Conservation (phyloP, 441 rosid species). For the Corymbia citriodora region DNA sequence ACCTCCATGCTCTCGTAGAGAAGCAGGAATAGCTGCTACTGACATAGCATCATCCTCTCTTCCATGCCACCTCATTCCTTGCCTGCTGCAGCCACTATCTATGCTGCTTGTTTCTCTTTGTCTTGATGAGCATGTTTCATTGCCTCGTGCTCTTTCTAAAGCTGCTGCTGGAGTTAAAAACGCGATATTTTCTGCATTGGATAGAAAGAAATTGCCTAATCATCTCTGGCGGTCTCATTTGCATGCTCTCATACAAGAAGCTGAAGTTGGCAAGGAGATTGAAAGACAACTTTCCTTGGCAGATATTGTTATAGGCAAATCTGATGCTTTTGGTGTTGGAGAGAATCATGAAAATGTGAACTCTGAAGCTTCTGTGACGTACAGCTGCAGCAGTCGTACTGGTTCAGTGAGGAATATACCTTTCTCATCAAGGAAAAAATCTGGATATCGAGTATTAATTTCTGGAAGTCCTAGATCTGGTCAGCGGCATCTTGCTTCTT, state of each 20-base stretch:
- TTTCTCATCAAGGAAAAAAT: conserved; percentile 37
- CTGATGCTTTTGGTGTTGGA: conserved; percentile 31
- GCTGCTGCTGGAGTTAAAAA: conserved; percentile 56
- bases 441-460: conserved; percentile 72
- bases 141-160: conserved; percentile 70
- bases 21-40: conserved; percentile 90
- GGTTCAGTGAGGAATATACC: conserved; percentile 25
- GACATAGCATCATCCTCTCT: conserved; percentile 79
- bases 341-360: conserved; percentile 18
- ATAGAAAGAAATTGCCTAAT: conserved; percentile 42
- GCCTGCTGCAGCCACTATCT: conserved; percentile 63
- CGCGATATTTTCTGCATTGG: conserved; percentile 54
- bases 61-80: conserved; percentile 76
- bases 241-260: conserved; percentile 55
- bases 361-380: conserved; percentile 22
- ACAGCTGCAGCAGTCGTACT: conserved; percentile 16
- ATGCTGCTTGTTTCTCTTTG: conserved; percentile 66
- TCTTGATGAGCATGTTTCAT: conserved; percentile 73
- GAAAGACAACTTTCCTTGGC: conserved; percentile 49
- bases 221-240: conserved; percentile 66
- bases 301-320: conserved; percentile 56
- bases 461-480: conserved; percentile 83
- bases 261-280: conserved; percentile 49
- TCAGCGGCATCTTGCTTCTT: conserved; percentile 91
- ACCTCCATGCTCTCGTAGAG: conserved; percentile 95